phyloP scores from a whole-genome alignment of 225 moss, liverwort and hornwort genomes.

The Climacium dendroides region DNA sequence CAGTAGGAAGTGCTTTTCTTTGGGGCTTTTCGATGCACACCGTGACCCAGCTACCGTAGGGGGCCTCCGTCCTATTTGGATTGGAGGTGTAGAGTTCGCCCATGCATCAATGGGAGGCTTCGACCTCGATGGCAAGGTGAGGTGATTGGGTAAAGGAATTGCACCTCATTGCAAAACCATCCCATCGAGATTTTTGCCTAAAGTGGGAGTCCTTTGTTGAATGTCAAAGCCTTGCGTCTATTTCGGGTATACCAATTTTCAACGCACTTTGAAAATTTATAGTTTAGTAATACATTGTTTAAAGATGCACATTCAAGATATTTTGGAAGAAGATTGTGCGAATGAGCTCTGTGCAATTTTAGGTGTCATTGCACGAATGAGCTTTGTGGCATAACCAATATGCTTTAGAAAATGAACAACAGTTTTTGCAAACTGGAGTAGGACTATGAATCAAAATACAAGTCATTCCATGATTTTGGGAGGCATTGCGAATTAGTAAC shows the following conservation, averaged over 20 bases:
- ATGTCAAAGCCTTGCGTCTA: accelerated
- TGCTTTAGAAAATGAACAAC: too few species aligned
- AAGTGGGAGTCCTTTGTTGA: background rate
- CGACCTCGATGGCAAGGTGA: background rate
- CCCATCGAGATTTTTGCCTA: background rate
- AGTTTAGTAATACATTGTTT: background rate
- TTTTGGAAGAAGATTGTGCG: too few species aligned
- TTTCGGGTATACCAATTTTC: accelerated
- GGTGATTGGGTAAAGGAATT: background rate
- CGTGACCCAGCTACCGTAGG: too few species aligned
- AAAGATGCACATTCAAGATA: background rate
- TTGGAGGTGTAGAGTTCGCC: background rate
- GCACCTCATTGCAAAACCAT: background rate
- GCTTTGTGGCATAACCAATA: too few species aligned
- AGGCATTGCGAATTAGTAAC: too few species aligned
- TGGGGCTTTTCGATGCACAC: background rate
- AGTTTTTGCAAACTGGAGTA: too few species aligned
- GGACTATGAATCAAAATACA: too few species aligned
- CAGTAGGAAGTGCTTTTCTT: background rate
- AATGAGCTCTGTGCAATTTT: too few species aligned
- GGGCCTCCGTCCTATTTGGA: background rate
- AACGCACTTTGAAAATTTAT: accelerated
- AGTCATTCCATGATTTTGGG: too few species aligned
- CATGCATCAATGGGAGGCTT: background rate
- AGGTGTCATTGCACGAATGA: too few species aligned